These are phyloP conservation scores for Viridothelium virens DNA, from an alignment of 495 filamentous ascomycete species.

Conservation along the genomic window DNA sequence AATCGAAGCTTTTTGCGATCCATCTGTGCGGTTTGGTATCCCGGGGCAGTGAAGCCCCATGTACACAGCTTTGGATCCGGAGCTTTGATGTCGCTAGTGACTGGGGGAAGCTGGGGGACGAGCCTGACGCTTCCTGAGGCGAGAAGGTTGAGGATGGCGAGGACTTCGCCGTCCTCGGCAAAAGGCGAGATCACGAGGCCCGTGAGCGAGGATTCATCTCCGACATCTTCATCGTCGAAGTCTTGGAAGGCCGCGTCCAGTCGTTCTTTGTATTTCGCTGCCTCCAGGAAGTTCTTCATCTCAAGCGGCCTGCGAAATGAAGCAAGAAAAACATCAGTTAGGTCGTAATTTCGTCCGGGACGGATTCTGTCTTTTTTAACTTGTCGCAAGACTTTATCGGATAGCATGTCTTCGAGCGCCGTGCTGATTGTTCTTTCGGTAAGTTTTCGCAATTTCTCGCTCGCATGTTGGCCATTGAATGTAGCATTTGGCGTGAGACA, in stretches of 20 bases:
- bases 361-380: constrained; percentile 46
- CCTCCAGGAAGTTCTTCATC: constrained; percentile 29
- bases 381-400: constrained; percentile 52
- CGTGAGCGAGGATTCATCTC: constrained; percentile 30
- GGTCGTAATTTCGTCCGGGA: constrained; percentile 42
- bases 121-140: constrained; percentile 52
- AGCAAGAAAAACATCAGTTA: constrained; percentile 26
- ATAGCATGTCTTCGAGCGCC: constrained; percentile 50
- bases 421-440: constrained; percentile 26
- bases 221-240: constrained; percentile 27
- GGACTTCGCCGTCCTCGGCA: constrained; percentile 57
- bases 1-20: constrained; percentile 59
- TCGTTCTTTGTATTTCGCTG: constrained; percentile 32
- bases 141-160: constrained; percentile 62
- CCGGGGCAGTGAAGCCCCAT: constrained; percentile 62
- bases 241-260: constrained; percentile 37
- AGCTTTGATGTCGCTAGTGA: constrained; percentile 37
- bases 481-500: constrained; percentile 44
- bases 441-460: constrained; percentile 23
- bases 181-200: neutral
- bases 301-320: constrained; percentile 29
- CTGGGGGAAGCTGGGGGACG: constrained; percentile 48
- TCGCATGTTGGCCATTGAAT: constrained; percentile 42
- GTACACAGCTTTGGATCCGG: constrained; percentile 35
- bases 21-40: constrained; percentile 64